phyloP scores from a whole-genome alignment of 129 eudicot genomes.

The Erigeron canadensis region DNA sequence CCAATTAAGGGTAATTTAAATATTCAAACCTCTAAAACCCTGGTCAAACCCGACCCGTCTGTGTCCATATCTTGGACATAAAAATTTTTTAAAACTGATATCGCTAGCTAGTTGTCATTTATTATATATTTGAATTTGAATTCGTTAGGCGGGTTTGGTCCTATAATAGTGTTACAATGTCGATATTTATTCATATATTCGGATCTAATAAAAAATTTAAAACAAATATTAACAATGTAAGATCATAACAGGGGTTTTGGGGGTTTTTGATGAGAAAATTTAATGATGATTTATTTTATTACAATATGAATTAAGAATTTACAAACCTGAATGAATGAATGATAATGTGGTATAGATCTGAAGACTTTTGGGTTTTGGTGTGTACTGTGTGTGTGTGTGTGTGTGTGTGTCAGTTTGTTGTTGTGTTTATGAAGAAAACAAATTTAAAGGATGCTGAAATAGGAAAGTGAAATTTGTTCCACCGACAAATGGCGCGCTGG shows the following conservation, averaged over 20 bases:
- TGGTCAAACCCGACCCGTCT: no score
- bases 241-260: background rate
- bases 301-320: background rate
- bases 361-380: background rate
- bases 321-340: slow-evolving; percentile 22
- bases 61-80: no score
- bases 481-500: slow-evolving; percentile 41
- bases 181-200: no score
- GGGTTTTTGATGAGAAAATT: background rate
- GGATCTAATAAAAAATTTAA: background rate
- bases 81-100: no score
- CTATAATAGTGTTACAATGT: no score
- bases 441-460: slow-evolving; percentile 19
- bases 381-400: slow-evolving; percentile 6
- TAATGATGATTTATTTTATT: background rate
- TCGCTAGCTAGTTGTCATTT: no score
- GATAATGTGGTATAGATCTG: slow-evolving; percentile 25
- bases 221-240: background rate
- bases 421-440: background rate
- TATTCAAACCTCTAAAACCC: no score
- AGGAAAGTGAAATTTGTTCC: background rate
- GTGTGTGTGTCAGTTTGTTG: background rate
- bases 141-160: no score
- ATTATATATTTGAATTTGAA: no score
- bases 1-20: no score